Percentiles rank a stretch among this genome's conserved stretches.
Conservation (phyloP, 495 filamentous ascomycete genomes). For the Cercophora samala region DNA sequence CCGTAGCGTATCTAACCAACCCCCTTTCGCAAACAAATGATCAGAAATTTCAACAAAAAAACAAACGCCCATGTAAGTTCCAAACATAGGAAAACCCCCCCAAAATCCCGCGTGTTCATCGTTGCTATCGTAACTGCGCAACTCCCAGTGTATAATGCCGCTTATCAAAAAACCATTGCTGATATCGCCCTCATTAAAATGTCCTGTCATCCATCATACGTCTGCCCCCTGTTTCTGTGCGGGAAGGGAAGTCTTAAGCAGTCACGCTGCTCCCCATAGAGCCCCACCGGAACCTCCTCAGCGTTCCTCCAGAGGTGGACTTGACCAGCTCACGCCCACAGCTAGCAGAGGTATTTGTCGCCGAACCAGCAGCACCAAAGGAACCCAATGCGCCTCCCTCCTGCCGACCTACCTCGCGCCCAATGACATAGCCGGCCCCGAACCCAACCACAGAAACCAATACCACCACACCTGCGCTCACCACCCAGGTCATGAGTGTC, state of each 20-base stretch:
- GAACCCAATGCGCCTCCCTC: conserved; percentile 44
- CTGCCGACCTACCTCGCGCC: conserved; percentile 71
- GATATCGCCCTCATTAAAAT: neutral
- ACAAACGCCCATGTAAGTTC: neutral
- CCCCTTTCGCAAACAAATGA: neutral
- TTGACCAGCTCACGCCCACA: conserved; percentile 46
- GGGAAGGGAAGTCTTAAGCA: conserved; percentile 33
- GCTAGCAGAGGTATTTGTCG: conserved; percentile 41
- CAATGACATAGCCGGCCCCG: conserved; percentile 86
- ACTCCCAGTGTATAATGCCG: neutral
- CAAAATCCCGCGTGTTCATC: neutral
- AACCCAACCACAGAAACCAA: conserved; percentile 89
- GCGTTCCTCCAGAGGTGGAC: conserved; percentile 36
- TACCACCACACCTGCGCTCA: conserved; percentile 88
- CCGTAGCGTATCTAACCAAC: conserved; percentile 1
- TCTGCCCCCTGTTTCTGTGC: neutral
- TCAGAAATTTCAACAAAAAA: neutral
- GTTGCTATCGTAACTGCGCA: neutral
- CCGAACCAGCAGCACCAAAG: conserved; percentile 39
- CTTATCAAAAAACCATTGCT: neutral
- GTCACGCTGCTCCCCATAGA: conserved; percentile 40
- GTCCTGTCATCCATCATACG: neutral
- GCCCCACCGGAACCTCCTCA: conserved; percentile 50
- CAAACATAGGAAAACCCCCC: neutral
- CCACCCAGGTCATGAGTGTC: conserved; percentile 84